Percentiles rank a stretch among this genome's conserved stretches.
phyloP scores from a whole-genome alignment of 805 yeast species.

The Starmerella sp. region DNA sequence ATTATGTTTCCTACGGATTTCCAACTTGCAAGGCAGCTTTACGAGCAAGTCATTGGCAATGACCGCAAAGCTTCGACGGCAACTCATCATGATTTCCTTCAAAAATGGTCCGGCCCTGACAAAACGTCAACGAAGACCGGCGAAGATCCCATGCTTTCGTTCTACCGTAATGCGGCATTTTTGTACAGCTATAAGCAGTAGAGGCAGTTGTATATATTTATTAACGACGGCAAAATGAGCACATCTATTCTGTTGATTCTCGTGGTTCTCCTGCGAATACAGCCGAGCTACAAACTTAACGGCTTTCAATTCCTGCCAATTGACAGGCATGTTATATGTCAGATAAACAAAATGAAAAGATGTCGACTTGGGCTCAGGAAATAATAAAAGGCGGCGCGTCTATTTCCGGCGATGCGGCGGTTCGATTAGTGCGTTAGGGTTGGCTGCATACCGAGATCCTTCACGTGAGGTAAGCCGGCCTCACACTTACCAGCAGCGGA shows the following conservation, averaged over 20 bases:
- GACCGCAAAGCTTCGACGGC: conserved; percentile 40
- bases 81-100: conserved; percentile 54
- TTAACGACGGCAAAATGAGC: background rate
- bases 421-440: too few relatives aligned
- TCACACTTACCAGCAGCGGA: background rate
- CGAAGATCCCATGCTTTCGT: conserved; percentile 72
- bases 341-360: too few relatives aligned
- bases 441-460: too few relatives aligned
- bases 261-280: too few relatives aligned
- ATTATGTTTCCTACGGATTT: conserved; percentile 82
- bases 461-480: background rate
- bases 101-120: conserved; percentile 58
- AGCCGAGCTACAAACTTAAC: too few relatives aligned
- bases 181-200: conserved; percentile 10
- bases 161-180: conserved; percentile 65
- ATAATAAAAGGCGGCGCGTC: too few relatives aligned
- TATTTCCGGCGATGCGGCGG: too few relatives aligned
- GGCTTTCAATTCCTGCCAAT: too few relatives aligned
- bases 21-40: conserved; percentile 46
- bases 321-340: too few relatives aligned
- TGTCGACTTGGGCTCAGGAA: too few relatives aligned
- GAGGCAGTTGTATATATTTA: background rate
- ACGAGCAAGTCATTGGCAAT: conserved; percentile 47
- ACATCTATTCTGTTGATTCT: too few relatives aligned
- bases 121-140: conserved; percentile 62